These are phyloP conservation scores for Colletotrichum godetiae DNA, from an alignment of 2,329 filamentous ascomycete species.

Conservation along the genomic window DNA sequence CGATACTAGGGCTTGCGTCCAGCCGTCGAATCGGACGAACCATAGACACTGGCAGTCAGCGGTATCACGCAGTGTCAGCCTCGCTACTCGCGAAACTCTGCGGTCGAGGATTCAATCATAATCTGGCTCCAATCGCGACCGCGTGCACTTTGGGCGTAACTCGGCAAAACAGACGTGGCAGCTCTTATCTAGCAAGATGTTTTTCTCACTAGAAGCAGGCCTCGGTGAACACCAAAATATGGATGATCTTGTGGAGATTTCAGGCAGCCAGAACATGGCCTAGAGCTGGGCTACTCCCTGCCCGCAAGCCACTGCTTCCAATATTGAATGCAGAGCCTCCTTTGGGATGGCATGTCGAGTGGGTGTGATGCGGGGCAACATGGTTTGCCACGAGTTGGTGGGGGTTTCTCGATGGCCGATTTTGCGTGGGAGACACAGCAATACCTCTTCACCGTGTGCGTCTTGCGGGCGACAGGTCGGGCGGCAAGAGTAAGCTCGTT, in stretches of 20 bases:
- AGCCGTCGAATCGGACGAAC: slow-evolving; percentile 12
- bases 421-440: neutral
- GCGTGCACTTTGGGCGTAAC: neutral
- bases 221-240: slow-evolving; percentile 15
- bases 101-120: neutral
- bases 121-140: neutral
- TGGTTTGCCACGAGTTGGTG: slow-evolving; percentile 14
- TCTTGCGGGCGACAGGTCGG: neutral
- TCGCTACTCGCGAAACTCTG: neutral
- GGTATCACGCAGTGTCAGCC: slow-evolving; percentile 2
- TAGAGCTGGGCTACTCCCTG: slow-evolving; percentile 10
- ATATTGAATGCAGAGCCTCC: slow-evolving; percentile 30
- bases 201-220: slow-evolving; percentile 25
- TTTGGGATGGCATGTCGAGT: slow-evolving; percentile 5
- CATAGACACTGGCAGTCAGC: neutral
- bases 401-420: slow-evolving; percentile 1
- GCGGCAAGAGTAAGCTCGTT: neutral
- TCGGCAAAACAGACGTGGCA: slow-evolving; percentile 8
- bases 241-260: slow-evolving; percentile 6
- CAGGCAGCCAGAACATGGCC: neutral
- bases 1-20: neutral
- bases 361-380: slow-evolving; percentile 5
- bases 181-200: slow-evolving; percentile 5
- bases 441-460: neutral
- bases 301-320: slow-evolving; percentile 4